Conservation (phyloP, 2,329 filamentous ascomycete genomes). For the Colletotrichum higginsianum region DNA sequence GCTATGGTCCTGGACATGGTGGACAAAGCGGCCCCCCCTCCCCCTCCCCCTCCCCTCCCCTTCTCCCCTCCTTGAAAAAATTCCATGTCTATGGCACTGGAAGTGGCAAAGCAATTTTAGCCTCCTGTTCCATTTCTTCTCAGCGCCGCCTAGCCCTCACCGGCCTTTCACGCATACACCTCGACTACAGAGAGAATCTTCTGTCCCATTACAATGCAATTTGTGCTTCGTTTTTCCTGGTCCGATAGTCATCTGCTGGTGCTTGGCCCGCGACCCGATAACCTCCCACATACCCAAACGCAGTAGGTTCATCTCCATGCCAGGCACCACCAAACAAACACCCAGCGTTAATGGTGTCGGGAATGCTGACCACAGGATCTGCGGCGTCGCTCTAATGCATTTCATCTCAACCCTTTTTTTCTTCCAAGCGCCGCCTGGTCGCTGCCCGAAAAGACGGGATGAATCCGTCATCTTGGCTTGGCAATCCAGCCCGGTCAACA, state of each 20-base stretch:
- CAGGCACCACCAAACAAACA: neutral
- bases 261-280: neutral
- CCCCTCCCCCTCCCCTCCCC: neutral
- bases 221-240: neutral
- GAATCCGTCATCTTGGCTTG: slow-evolving; percentile 37
- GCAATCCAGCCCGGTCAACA: slow-evolving; percentile 8
- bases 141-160: neutral
- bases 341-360: slow-evolving; percentile 9
- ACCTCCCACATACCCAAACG: neutral
- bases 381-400: slow-evolving; percentile 26
- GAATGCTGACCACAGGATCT: slow-evolving; percentile 1
- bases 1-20: slow-evolving; percentile 37
- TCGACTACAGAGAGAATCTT: neutral
- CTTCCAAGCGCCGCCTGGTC: slow-evolving; percentile 33
- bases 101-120: slow-evolving; percentile 36
- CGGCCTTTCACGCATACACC: neutral
- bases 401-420: slow-evolving; percentile 1
- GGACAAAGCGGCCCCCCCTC: slow-evolving; percentile 27
- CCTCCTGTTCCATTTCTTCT: slow-evolving; percentile 12
- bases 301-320: neutral
- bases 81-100: slow-evolving; percentile 39
- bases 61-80: slow-evolving; percentile 9
- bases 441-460: slow-evolving; percentile 38
- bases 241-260: neutral
- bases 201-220: neutral